These are phyloP conservation scores for Clonostachys solani DNA, from an alignment of 2,329 filamentous ascomycete species.

Conservation along the genomic window DNA sequence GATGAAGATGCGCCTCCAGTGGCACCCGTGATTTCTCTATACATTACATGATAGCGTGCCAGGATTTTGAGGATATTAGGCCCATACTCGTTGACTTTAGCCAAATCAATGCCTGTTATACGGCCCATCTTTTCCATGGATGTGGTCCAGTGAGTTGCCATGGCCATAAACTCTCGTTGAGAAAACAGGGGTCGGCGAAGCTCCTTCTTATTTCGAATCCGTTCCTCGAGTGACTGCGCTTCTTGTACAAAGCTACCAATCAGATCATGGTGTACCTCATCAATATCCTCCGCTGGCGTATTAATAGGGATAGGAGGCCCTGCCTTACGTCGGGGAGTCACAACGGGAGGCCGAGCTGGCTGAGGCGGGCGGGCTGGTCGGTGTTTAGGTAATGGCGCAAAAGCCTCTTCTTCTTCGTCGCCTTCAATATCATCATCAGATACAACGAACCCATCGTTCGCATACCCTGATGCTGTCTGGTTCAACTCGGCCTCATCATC, in stretches of 20 bases:
- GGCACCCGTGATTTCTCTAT: conserved; percentile 44
- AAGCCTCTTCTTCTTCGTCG: conserved; percentile 35
- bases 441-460: conserved; percentile 44
- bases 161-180: conserved; percentile 64
- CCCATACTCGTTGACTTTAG: conserved; percentile 61
- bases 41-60: conserved; percentile 37
- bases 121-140: conserved; percentile 55
- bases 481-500: conserved; percentile 31
- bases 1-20: conserved; percentile 3
- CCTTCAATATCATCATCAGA: conserved; percentile 26
- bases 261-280: conserved; percentile 57
- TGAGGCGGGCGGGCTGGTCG: conserved; percentile 28
- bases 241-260: conserved; percentile 61
- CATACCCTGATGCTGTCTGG: conserved; percentile 41
- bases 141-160: conserved; percentile 67
- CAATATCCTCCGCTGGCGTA: conserved; percentile 45
- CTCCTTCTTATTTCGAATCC: conserved; percentile 54
- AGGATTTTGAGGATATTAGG: conserved; percentile 57
- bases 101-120: conserved; percentile 58
- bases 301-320: conserved; percentile 58
- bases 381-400: conserved; percentile 34
- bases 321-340: conserved; percentile 11
- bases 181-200: conserved; percentile 61
- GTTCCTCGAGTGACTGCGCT: conserved; percentile 56
- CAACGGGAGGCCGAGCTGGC: neutral